These are phyloP conservation scores for Penicillium palitans DNA, from an alignment of 2,329 filamentous ascomycete species.

Conservation along the genomic window DNA sequence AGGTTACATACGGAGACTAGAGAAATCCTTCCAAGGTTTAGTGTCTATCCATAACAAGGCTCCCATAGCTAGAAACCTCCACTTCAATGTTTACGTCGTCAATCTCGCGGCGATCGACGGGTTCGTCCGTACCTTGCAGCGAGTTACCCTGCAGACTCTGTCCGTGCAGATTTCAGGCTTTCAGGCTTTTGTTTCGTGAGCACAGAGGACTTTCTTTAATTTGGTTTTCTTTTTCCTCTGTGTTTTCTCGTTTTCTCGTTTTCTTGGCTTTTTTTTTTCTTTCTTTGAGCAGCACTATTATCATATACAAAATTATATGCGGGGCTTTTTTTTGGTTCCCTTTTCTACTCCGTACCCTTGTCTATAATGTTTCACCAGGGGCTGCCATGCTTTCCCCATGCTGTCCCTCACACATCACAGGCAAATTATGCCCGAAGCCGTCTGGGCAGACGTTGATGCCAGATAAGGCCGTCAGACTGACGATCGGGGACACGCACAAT, in stretches of 20 bases:
- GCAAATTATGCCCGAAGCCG: constrained; percentile 11
- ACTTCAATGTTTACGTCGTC: constrained; percentile 2
- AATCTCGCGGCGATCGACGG: constrained; percentile 24
- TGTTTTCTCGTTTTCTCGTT: background rate
- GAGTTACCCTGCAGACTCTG: constrained; percentile 24
- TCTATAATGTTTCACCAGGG: constrained; percentile 13
- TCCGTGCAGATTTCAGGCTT: constrained; percentile 19
- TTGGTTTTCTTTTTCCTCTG: background rate
- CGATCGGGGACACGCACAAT: constrained; percentile 4
- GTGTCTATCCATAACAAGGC: background rate
- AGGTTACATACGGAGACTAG: constrained; percentile 1
- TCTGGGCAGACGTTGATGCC: constrained; percentile 16
- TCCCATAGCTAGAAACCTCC: background rate
- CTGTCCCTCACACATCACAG: constrained; percentile 2
- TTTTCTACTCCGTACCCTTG: background rate
- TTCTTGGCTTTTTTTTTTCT: background rate
- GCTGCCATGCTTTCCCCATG: constrained; percentile 8
- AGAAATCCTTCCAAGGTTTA: background rate
- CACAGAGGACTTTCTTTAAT: background rate
- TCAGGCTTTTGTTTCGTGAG: background rate
- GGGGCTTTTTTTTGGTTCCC: background rate
- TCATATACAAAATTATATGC: background rate
- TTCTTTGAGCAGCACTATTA: background rate
- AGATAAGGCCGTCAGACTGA: constrained; percentile 14
- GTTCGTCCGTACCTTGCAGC: constrained; percentile 32